phyloP scores from a whole-genome alignment of 192 early-diverging fungal species.

The Spinellus fusiger region DNA sequence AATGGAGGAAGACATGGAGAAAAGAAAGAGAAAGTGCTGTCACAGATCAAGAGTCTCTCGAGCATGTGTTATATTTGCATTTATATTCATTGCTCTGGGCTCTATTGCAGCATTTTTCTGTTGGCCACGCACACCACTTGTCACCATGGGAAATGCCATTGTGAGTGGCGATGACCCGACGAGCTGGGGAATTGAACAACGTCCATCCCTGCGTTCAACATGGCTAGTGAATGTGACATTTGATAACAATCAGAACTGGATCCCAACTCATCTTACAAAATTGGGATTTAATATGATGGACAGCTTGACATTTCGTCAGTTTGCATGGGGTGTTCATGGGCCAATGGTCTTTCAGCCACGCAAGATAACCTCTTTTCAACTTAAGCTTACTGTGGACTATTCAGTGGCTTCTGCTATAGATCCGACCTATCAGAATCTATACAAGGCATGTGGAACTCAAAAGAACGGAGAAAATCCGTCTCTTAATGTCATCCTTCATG shows the following conservation, averaged over 20 bases:
- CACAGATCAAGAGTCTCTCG: background rate
- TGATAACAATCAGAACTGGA: constrained; percentile 23
- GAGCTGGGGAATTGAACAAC: constrained; percentile 4
- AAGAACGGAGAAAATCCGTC: background rate
- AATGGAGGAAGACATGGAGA: background rate
- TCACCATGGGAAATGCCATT: constrained; percentile 5
- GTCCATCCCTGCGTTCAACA: background rate
- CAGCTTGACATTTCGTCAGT: constrained; percentile 6
- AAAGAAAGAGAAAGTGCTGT: background rate
- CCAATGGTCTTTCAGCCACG: constrained; percentile 5
- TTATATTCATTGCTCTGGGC: constrained; percentile 1
- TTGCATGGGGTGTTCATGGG: constrained; percentile 3
- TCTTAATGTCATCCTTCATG: constrained; percentile 11
- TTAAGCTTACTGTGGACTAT: constrained; percentile 14
- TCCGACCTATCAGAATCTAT: constrained; percentile 17
- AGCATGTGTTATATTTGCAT: background rate
- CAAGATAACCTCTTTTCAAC: background rate
- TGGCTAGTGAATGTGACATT: constrained; percentile 24
- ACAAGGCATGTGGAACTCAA: constrained; percentile 18
- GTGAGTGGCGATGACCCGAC: background rate
- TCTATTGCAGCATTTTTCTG: constrained; percentile 15
- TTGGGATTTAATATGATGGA: constrained; percentile 14
- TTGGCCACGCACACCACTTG: constrained; percentile 18
- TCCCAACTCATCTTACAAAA: constrained; percentile 14
- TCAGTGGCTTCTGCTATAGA: background rate